These are phyloP conservation scores for Verticillium isaacii DNA, from an alignment of 2,329 filamentous ascomycete species.

Conservation along the genomic window DNA sequence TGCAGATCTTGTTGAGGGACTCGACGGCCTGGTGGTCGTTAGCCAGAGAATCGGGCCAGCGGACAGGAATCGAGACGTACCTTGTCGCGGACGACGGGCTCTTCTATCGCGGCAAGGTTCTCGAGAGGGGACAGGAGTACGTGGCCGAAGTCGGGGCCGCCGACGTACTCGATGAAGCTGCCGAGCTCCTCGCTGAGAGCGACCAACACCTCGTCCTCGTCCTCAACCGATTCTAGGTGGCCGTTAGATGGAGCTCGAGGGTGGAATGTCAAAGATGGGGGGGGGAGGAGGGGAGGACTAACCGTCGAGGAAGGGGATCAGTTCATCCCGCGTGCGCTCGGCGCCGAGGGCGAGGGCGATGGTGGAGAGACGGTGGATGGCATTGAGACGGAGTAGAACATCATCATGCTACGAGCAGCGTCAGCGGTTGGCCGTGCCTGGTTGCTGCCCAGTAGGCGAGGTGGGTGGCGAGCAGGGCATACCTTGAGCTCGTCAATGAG, in stretches of 20 bases:
- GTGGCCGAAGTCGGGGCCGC: conserved; percentile 88
- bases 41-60: conserved; percentile 6
- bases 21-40: conserved; percentile 72
- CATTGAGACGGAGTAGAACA: conserved; percentile 94
- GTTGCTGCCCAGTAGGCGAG: not conserved
- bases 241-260: conserved; percentile 11
- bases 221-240: conserved; percentile 86
- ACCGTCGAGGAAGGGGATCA: conserved; percentile 99
- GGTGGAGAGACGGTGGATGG: conserved; percentile 95
- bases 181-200: conserved; percentile 96
- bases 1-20: conserved; percentile 98
- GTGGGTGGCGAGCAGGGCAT: conserved; percentile 25
- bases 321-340: conserved; percentile 94
- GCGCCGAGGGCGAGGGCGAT: conserved; percentile 94
- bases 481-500: conserved; percentile 99
- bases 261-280: not conserved
- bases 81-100: conserved; percentile 97
- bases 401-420: conserved; percentile 75
- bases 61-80: conserved; percentile 38
- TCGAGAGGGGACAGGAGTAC: conserved; percentile 95
- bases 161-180: conserved; percentile 95
- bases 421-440: not conserved
- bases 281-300: conserved; percentile 32
- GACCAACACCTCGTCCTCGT: conserved; percentile 97
- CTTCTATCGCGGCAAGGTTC: conserved; percentile 97